A percentile compares a stretch with the other conserved stretches of the same genome.
These are phyloP conservation scores for Hura crepitans DNA, from an alignment of 441 rosid species.

Conservation along the genomic window DNA sequence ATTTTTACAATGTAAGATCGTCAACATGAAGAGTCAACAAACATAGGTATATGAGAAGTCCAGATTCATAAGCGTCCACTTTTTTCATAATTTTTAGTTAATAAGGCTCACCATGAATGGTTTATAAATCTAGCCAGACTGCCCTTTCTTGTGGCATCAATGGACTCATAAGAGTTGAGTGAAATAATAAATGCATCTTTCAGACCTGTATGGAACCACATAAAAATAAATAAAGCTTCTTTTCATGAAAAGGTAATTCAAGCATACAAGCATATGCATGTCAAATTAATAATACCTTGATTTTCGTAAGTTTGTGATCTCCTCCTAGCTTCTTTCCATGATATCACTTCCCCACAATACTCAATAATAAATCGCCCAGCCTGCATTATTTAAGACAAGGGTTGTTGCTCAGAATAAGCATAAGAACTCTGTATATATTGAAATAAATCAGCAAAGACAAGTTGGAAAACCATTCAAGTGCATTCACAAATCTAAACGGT, in stretches of 20 bases:
- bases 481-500: not conserved
- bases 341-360: slow-evolving; percentile 96
- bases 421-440: not conserved
- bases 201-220: slow-evolving; percentile 51
- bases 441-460: not conserved
- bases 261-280: not conserved
- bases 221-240: slow-evolving; percentile 7
- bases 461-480: not conserved
- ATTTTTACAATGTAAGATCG: slow-evolving; percentile 19
- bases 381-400: slow-evolving; percentile 33
- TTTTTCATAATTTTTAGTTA: not conserved
- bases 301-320: slow-evolving; percentile 75
- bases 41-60: not conserved
- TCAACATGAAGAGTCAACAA: slow-evolving; percentile 18
- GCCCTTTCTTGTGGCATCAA: slow-evolving; percentile 89
- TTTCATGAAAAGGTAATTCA: slow-evolving; percentile 9
- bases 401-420: not conserved
- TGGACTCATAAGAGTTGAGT: slow-evolving; percentile 71
- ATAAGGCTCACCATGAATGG: slow-evolving; percentile 79
- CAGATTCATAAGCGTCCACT: not conserved
- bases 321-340: slow-evolving; percentile 86
- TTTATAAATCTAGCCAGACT: slow-evolving; percentile 93
- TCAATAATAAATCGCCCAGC: slow-evolving; percentile 81
- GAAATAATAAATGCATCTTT: slow-evolving; percentile 91
- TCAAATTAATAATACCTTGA: slow-evolving; percentile 43